Percentiles rank a stretch among this genome's conserved stretches.
Conservation (phyloP, 306 rosid genomes). For the Gleditsia sinensis region DNA sequence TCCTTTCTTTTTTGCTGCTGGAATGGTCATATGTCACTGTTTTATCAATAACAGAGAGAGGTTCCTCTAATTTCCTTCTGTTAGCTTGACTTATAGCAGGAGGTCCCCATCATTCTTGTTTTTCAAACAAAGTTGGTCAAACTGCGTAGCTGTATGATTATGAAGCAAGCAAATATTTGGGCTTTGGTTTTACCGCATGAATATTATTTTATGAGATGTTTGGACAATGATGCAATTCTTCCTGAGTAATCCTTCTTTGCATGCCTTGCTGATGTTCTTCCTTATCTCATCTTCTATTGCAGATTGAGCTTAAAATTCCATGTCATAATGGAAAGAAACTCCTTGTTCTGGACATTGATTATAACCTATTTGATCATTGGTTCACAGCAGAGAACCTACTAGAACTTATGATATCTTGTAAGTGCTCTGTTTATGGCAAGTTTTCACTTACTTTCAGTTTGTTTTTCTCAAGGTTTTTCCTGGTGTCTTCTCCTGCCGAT, state of each 20-base stretch:
- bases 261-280: neutral
- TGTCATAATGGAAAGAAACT: conserved; percentile 91
- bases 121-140: neutral
- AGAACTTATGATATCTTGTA: conserved; percentile 93
- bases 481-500: conserved; percentile 48
- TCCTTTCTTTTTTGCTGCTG: no score
- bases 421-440: conserved; percentile 19
- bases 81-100: no score
- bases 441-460: neutral
- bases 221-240: neutral
- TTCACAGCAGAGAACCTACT: conserved; percentile 96
- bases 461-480: neutral
- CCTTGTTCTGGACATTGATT: conserved; percentile 95
- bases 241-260: neutral
- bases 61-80: no score
- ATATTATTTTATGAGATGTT: neutral
- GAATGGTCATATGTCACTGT: no score
- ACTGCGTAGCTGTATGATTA: neutral
- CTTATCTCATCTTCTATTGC: conserved; percentile 15
- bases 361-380: conserved; percentile 92
- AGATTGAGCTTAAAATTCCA: conserved; percentile 78
- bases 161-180: neutral
- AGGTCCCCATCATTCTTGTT: no score
- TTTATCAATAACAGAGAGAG: no score
- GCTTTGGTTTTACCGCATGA: no score